Evolutionary conservation across 805 yeast genomes (phyloP).

Genomic region (Candida yuanshanica): DNA sequence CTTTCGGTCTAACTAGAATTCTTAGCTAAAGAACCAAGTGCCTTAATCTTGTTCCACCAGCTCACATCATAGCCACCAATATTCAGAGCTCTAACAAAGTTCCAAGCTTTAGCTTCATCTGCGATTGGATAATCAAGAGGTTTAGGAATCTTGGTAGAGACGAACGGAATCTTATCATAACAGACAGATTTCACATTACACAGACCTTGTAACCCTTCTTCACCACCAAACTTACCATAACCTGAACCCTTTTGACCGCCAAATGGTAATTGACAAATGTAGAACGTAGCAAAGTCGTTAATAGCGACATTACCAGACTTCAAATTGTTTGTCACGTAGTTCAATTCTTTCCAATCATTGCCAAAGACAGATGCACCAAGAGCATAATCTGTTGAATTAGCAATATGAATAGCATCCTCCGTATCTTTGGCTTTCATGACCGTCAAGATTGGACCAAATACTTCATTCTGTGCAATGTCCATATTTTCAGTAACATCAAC

Average conservation of each 20-base stretch:
- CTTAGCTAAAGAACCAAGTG: conserved; percentile 48
- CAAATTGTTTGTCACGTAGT: conserved; percentile 56
- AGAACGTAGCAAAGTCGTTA: conserved; percentile 95
- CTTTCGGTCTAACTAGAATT: conserved; percentile 27
- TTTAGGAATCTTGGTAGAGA: conserved; percentile 79
- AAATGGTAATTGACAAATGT: conserved; percentile 93
- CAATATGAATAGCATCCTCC: conserved; percentile 65
- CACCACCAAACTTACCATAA: conserved; percentile 97
- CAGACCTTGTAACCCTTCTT: conserved; percentile 88
- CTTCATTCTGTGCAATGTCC: conserved; percentile 84
- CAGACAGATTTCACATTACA: conserved; percentile 86
- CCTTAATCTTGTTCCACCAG: conserved; percentile 59
- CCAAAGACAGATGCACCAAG: conserved; percentile 92
- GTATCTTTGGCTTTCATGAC: conserved; percentile 65
- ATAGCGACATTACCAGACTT: conserved; percentile 91
- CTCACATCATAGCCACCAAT: conserved; percentile 78
- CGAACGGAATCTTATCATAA: conserved; percentile 71
- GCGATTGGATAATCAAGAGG: conserved; percentile 89
- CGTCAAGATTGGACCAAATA: conserved; percentile 88
- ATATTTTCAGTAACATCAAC: conserved; percentile 73
- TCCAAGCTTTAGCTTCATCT: conserved; percentile 81
- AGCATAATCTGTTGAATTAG: conserved; percentile 85
- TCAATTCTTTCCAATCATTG: conserved; percentile 47
- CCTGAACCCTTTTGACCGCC: conserved; percentile 95
- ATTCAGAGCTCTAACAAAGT: conserved; percentile 74